Evolutionary conservation across 2,329 filamentous ascomycete genomes (phyloP).

Genomic region (Penicillium freii): DNA sequence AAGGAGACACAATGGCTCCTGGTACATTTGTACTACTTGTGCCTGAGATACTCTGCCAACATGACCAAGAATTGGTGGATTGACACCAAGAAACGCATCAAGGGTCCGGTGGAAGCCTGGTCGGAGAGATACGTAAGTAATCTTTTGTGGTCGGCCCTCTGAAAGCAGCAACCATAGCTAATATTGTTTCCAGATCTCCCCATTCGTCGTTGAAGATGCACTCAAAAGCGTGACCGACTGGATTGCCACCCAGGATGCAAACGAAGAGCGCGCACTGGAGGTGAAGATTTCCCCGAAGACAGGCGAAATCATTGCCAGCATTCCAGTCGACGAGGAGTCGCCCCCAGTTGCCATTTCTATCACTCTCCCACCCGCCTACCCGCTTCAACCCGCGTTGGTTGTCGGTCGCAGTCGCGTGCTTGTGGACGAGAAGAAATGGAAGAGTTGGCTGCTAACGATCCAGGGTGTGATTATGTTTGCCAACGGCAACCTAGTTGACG

Average conservation of each 20-base stretch:
- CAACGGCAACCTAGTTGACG: slow-evolving; percentile 84
- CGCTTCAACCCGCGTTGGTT: slow-evolving; percentile 74
- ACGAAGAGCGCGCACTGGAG: slow-evolving; percentile 54
- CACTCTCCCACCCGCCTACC: slow-evolving; percentile 75
- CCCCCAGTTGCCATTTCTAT: slow-evolving; percentile 82
- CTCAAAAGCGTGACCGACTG: slow-evolving; percentile 43
- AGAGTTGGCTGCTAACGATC: slow-evolving; percentile 81
- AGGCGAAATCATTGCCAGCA: slow-evolving; percentile 77
- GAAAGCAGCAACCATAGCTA: slow-evolving; percentile 4
- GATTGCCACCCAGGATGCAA: slow-evolving; percentile 44
- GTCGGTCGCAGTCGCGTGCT: slow-evolving; percentile 77
- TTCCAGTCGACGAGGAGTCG: slow-evolving; percentile 82
- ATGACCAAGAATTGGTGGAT: slow-evolving; percentile 84
- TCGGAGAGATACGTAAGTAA: slow-evolving; percentile 78
- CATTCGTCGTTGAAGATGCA: slow-evolving; percentile 42
- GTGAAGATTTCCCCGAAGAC: slow-evolving; percentile 71
- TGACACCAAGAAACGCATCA: slow-evolving; percentile 73
- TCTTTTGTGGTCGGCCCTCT: slow-evolving; percentile 39
- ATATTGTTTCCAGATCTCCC: slow-evolving; percentile 38
- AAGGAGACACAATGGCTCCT: slow-evolving; percentile 79
- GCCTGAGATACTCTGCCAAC: slow-evolving; percentile 71
- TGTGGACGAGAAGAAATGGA: slow-evolving; percentile 88
- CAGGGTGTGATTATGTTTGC: slow-evolving; percentile 93
- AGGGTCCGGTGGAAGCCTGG: slow-evolving; percentile 78
- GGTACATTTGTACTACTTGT: slow-evolving; percentile 80